phyloP scores from a whole-genome alignment of 345 rosid genomes.

The Erysimum cheiranthoides region DNA sequence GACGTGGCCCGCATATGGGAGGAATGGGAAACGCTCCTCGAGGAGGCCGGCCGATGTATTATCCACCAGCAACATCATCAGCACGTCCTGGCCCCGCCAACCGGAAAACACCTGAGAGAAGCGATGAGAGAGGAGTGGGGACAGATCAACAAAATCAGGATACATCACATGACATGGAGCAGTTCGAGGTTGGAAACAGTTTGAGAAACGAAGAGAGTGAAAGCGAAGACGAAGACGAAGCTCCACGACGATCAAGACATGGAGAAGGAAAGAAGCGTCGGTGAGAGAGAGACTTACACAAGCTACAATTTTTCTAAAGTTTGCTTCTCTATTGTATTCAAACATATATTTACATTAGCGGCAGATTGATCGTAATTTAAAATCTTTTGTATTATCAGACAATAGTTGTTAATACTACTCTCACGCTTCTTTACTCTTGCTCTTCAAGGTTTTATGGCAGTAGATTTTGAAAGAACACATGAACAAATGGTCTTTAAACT shows the following conservation, averaged over 20 bases:
- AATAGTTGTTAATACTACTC: background rate
- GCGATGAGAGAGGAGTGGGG: constrained; percentile 53
- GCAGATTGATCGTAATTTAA: background rate
- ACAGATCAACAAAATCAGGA: constrained; percentile 54
- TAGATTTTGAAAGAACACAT: background rate
- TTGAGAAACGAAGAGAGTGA: constrained; percentile 64
- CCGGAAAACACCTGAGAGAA: constrained; percentile 51
- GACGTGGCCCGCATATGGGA: constrained; percentile 83
- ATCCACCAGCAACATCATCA: constrained; percentile 53
- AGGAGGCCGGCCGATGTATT: constrained; percentile 65
- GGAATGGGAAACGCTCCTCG: constrained; percentile 75
- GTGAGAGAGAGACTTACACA: constrained; percentile 24
- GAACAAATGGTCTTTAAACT: background rate
- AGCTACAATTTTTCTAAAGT: background rate
- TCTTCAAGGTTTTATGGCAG: background rate
- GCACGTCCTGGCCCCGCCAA: constrained; percentile 60
- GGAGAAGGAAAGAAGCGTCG: constrained; percentile 90
- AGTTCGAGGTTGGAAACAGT: constrained; percentile 57
- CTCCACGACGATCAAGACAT: constrained; percentile 95
- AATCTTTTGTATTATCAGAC: background rate
- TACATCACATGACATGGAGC: constrained; percentile 55
- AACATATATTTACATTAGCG: background rate
- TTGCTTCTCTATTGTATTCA: background rate
- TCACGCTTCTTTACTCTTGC: background rate
- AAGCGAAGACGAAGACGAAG: constrained; percentile 95